phyloP scores from a whole-genome alignment of 345 rosid species.

The Streptanthus diversifolius region DNA sequence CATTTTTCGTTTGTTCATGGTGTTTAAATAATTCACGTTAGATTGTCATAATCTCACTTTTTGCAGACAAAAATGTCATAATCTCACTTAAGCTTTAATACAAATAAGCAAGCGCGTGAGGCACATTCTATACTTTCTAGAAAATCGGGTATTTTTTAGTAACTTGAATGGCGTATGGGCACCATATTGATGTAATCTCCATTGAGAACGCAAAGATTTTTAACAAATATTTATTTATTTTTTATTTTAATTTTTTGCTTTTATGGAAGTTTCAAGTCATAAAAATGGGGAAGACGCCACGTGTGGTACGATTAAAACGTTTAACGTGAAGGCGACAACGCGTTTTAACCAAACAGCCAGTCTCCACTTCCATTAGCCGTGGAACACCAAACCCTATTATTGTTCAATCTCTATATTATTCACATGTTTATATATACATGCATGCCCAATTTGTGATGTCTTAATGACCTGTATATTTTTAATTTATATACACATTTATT shows the following conservation, averaged over 20 bases:
- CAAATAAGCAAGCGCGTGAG: conserved; percentile 1
- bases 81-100: conserved; percentile 10
- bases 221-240: background rate
- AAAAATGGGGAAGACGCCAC: background rate
- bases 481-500: background rate
- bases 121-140: background rate
- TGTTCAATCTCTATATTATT: background rate
- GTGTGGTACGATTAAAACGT: conserved; percentile 1
- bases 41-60: background rate
- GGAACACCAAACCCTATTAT: conserved; percentile 3
- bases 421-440: background rate
- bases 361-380: conserved; percentile 18
- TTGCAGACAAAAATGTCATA: background rate
- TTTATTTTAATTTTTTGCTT: background rate
- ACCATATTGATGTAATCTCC: background rate
- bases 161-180: background rate
- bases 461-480: background rate
- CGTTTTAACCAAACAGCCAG: conserved; percentile 1
- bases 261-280: background rate
- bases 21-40: background rate
- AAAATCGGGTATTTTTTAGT: background rate
- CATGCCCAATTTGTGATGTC: background rate
- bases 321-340: conserved; percentile 16
- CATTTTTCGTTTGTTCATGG: background rate
- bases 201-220: conserved; percentile 4